These are phyloP conservation scores for Cercospora beticola DNA, from an alignment of 2,329 filamentous ascomycete genomes.

Conservation along the genomic window DNA sequence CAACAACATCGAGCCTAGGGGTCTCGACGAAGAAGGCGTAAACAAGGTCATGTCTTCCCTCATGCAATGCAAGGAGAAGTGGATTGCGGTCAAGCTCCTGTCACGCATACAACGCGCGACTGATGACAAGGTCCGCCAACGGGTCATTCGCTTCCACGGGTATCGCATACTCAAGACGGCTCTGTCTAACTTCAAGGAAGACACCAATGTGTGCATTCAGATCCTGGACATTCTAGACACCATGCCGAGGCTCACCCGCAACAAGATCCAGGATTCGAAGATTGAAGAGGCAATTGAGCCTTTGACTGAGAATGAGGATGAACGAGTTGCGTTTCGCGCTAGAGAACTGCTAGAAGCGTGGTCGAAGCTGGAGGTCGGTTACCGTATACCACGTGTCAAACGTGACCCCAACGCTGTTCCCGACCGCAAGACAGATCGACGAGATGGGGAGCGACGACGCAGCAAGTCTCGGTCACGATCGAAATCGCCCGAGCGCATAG, in stretches of 20 bases:
- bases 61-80: slow-evolving; percentile 98
- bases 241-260: slow-evolving; percentile 86
- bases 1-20: slow-evolving; percentile 78
- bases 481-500: slow-evolving; percentile 47
- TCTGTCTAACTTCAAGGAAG: slow-evolving; percentile 80
- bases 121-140: slow-evolving; percentile 81
- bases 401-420: slow-evolving; percentile 63
- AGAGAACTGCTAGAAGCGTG: slow-evolving; percentile 74
- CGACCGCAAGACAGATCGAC: slow-evolving; percentile 59
- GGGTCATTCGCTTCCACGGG: slow-evolving; percentile 93
- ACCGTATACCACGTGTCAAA: slow-evolving; percentile 90
- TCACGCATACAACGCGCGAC: slow-evolving; percentile 82
- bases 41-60: slow-evolving; percentile 94
- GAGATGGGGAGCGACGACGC: slow-evolving; percentile 51
- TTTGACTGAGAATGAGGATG: slow-evolving; percentile 62
- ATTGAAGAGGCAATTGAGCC: slow-evolving; percentile 79
- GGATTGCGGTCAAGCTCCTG: slow-evolving; percentile 95
- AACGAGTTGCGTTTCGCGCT: slow-evolving; percentile 71
- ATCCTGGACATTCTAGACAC: slow-evolving; percentile 85
- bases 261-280: slow-evolving; percentile 95
- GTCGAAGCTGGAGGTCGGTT: slow-evolving; percentile 85
- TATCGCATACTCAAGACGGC: slow-evolving; percentile 92
- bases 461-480: slow-evolving; percentile 51
- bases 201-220: slow-evolving; percentile 84
- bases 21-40: slow-evolving; percentile 77